Evolutionary conservation across 805 yeast genomes (phyloP).

Genomic region (Lipomyces sp.): DNA sequence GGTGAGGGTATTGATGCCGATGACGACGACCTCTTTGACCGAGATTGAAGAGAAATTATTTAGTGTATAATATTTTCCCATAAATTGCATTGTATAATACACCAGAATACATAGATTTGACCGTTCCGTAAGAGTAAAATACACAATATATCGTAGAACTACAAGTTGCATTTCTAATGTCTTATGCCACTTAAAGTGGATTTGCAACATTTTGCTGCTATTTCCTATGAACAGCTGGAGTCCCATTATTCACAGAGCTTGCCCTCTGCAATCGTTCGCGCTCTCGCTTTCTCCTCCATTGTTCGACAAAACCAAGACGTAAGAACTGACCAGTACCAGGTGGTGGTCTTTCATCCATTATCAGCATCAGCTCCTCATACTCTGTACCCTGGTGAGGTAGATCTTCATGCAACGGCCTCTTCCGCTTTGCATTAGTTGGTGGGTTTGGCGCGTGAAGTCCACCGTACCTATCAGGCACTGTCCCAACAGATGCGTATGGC

Average conservation of each 20-base stretch:
- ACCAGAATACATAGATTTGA: neutral
- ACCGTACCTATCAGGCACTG: slow-evolving; percentile 15
- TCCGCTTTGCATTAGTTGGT: slow-evolving; percentile 46
- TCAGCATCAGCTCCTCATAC: slow-evolving; percentile 87
- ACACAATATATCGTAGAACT: neutral
- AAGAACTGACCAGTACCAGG: slow-evolving; percentile 67
- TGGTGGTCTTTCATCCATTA: slow-evolving; percentile 58
- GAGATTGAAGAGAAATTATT: slow-evolving; percentile 10
- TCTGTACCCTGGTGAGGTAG: slow-evolving; percentile 72
- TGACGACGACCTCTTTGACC: slow-evolving; percentile 37
- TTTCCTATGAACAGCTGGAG: slow-evolving; percentile 11
- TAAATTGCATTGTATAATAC: slow-evolving; percentile 5
- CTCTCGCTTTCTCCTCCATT: slow-evolving; percentile 71
- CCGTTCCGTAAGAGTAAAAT: neutral
- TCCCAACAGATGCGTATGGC: slow-evolving; percentile 13
- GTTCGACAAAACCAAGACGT: slow-evolving; percentile 86
- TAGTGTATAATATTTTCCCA: neutral
- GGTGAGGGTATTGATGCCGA: slow-evolving; percentile 36
- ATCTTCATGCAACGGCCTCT: slow-evolving; percentile 67
- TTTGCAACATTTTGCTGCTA: neutral
- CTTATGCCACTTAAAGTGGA: neutral
- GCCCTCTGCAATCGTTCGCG: slow-evolving; percentile 42
- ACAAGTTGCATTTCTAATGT: neutral
- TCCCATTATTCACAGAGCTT: slow-evolving; percentile 3
- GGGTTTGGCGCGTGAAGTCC: slow-evolving; percentile 40